Evolutionary conservation across 192 early-diverging fungal genomes (phyloP).

Genomic region (Coemansia sp.): DNA sequence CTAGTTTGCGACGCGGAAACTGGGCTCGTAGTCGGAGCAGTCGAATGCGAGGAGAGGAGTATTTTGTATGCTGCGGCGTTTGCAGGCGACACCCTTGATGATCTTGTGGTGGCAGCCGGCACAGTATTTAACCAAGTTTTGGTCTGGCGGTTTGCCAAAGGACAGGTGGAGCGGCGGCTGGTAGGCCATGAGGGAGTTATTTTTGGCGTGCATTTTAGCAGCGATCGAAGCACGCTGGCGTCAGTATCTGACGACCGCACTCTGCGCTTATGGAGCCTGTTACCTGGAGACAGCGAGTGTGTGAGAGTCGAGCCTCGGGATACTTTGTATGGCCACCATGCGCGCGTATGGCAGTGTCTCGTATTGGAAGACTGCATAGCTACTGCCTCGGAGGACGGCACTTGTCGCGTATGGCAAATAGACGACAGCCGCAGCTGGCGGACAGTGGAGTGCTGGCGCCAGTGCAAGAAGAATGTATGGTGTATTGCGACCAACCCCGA

Average conservation of each 20-base stretch:
- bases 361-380: constrained; percentile 61
- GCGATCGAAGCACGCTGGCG: constrained; percentile 59
- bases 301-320: neutral
- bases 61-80: constrained; percentile 79
- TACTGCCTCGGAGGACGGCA: constrained; percentile 77
- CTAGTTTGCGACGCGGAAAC: constrained; percentile 55
- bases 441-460: constrained; percentile 27
- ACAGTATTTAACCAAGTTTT: constrained; percentile 85
- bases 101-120: constrained; percentile 66
- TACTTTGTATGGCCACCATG: constrained; percentile 71
- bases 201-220: constrained; percentile 72
- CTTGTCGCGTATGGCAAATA: constrained; percentile 74
- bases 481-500: constrained; percentile 65
- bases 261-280: constrained; percentile 67
- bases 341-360: constrained; percentile 79
- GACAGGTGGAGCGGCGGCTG: neutral
- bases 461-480: constrained; percentile 82
- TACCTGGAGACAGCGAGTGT: neutral
- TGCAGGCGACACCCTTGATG: constrained; percentile 56
- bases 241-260: constrained; percentile 87
- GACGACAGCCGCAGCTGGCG: neutral
- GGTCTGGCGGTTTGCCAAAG: constrained; percentile 19
- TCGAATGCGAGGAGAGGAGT: constrained; percentile 68
- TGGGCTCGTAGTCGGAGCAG: constrained; percentile 23
- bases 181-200: constrained; percentile 65